These are phyloP conservation scores for Bipolaris sorokiniana DNA, from an alignment of 2,329 filamentous ascomycete genomes.

Conservation along the genomic window DNA sequence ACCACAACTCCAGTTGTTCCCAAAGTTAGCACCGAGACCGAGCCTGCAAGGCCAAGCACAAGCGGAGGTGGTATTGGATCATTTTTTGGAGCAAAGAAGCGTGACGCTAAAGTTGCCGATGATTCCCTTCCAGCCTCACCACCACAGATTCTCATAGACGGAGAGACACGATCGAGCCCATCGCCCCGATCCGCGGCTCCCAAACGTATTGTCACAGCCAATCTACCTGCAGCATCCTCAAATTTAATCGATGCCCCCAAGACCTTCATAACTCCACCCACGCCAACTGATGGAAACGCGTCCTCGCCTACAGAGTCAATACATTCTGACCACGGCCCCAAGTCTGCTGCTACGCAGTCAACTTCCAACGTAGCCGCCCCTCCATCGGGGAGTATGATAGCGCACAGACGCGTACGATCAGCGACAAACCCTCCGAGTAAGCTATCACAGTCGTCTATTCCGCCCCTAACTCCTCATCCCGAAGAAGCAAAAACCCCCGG, in stretches of 20 bases:
- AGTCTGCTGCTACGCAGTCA: slow-evolving; percentile 44
- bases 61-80: slow-evolving; percentile 51
- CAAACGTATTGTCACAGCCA: slow-evolving; percentile 47
- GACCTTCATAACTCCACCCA: slow-evolving; percentile 69
- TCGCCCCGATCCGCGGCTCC: slow-evolving; percentile 35
- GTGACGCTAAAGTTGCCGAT: slow-evolving; percentile 40
- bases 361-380: slow-evolving; percentile 64
- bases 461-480: slow-evolving; percentile 74
- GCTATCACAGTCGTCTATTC: slow-evolving; percentile 72
- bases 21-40: slow-evolving; percentile 35
- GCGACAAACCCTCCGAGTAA: slow-evolving; percentile 75
- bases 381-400: slow-evolving; percentile 73
- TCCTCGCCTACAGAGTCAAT: slow-evolving; percentile 43
- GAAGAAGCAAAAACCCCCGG: slow-evolving; percentile 71
- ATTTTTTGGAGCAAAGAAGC: slow-evolving; percentile 50
- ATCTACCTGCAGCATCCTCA: slow-evolving; percentile 51
- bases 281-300: slow-evolving; percentile 59
- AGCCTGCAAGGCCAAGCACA: slow-evolving; percentile 52
- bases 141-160: slow-evolving; percentile 37
- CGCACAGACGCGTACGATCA: slow-evolving; percentile 69
- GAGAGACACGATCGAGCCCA: slow-evolving; percentile 41
- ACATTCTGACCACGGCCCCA: slow-evolving; percentile 30
- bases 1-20: slow-evolving; percentile 29
- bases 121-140: slow-evolving; percentile 37
- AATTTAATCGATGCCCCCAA: slow-evolving; percentile 55